Evolutionary conservation across 2,329 filamentous ascomycete species (phyloP), one percentile per base, ranked within the genome.

Genomic region (Ophiocordyceps sinensis): DNA sequence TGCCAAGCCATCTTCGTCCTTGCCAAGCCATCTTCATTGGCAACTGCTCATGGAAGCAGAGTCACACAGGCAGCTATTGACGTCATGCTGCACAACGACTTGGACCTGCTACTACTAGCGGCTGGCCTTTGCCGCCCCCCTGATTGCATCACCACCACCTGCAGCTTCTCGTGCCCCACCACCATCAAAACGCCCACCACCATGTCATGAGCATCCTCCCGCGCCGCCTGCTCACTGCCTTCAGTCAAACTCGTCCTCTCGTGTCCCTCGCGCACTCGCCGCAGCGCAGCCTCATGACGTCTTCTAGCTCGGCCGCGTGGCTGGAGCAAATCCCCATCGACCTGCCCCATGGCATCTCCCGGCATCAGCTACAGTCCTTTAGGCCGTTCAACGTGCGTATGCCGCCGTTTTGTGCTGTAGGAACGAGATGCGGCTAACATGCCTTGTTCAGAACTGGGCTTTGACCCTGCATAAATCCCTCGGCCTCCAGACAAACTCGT

Each of bases 391-490:
- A 61, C 13, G 68, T 68, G 32, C 15, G 32, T 5, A 1, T n/a
- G n/a, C n/a, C n/a, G n/a, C n/a, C n/a, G n/a, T n/a, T n/a, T n/a
- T n/a, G n/a, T n/a, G 19, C 19, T 19, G 19, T 26, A 26, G 23
- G 23, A 26, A 26, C 23, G 23, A 26, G 23, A 26, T 5, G 9
- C 23, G 6, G 23, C 23, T 26, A 26, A 26, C 3, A 26, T 26
- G 23, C 23, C 23, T 26, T 26, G 3, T 6, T 6, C 19, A 73
- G 70, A 60, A 58, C 38, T 77, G 73, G 73, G 55, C 73, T 43
- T 47, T 54, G 3, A 71, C 61, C 13, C 56, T 76, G 29, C 58
- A 57, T 17, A 57, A 49, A 38, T 73, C 71, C 15, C 65, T 75
- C 29, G 41, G 53, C 15, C 61, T 68, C 0, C 73, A 76, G 48